Evolutionary conservation across 352 stramenopile genomes (phyloP).

Genomic region (Phytopythium kandeliae): DNA sequence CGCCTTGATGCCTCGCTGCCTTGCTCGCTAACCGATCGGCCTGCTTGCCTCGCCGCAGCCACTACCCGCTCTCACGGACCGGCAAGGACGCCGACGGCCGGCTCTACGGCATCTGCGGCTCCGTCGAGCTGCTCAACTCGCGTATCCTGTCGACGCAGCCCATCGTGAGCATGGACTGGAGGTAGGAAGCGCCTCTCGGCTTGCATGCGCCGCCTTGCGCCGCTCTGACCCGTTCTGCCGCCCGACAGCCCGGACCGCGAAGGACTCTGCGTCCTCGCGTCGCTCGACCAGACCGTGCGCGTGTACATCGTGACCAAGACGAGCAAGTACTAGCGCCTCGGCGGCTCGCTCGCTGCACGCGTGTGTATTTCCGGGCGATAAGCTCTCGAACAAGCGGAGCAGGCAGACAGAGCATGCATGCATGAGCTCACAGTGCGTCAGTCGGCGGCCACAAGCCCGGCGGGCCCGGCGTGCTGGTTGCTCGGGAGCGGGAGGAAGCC

Average conservation of each 20-base stretch:
- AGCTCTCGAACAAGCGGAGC: too few relatives aligned
- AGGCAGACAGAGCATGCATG: too few relatives aligned
- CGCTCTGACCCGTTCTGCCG: not conserved
- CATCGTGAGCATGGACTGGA: constrained; percentile 97
- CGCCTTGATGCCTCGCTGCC: not conserved
- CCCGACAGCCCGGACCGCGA: constrained; percentile 83
- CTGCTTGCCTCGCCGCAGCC: constrained; percentile 23
- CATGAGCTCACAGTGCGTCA: too few relatives aligned
- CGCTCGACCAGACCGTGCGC: constrained; percentile 93
- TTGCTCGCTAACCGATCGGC: too few relatives aligned
- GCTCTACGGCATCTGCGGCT: constrained; percentile 86
- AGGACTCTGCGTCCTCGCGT: constrained; percentile 89
- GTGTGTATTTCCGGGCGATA: too few relatives aligned
- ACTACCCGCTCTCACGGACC: constrained; percentile 77
- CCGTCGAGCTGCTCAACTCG: constrained; percentile 94
- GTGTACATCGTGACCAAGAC: constrained; percentile 96
- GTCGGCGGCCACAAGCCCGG: constrained; percentile 65
- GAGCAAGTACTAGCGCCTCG: constrained; percentile 92
- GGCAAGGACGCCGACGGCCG: constrained; percentile 82
- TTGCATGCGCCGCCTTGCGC: too few relatives aligned
- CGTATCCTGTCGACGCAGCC: constrained; percentile 94
- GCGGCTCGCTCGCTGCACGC: too few relatives aligned
- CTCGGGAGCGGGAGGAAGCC: constrained; percentile 53
- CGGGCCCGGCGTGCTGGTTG: constrained; percentile 57
- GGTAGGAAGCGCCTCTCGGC: too few relatives aligned